Conservation (phyloP, 345 rosid species). For the Noccaea caerulescens region DNA sequence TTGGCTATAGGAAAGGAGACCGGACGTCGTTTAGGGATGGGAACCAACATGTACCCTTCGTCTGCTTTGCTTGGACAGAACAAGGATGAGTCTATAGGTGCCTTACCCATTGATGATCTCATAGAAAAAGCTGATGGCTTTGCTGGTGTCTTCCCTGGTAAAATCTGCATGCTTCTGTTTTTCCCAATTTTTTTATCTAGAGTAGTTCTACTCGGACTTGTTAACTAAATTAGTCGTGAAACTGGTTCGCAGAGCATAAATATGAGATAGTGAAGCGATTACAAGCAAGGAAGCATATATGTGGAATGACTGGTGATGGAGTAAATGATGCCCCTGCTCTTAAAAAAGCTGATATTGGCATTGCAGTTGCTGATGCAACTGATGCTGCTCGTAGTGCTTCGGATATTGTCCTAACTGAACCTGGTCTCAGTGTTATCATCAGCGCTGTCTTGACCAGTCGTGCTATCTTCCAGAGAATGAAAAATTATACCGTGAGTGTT, state of each 20-base stretch:
- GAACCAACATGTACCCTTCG: constrained; percentile 99
- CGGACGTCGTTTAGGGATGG: constrained; percentile 98
- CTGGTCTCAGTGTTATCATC: constrained; percentile 97
- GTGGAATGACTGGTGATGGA: constrained; percentile 99
- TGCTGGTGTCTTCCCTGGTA: constrained; percentile 99
- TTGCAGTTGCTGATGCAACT: constrained; percentile 99
- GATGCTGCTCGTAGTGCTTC: constrained; percentile 99
- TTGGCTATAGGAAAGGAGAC: constrained; percentile 98
- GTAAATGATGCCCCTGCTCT: constrained; percentile 99
- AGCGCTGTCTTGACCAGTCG: constrained; percentile 98
- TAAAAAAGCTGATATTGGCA: constrained; percentile 98
- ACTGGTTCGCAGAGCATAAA: constrained; percentile 74
- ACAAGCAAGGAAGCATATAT: constrained; percentile 96
- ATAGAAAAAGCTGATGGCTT: constrained; percentile 99
- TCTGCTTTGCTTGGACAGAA: constrained; percentile 93
- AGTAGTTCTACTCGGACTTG: not conserved
- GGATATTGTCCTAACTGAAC: constrained; percentile 94
- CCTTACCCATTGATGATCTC: constrained; percentile 92
- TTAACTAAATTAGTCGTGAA: constrained; percentile 8
- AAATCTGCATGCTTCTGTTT: not conserved
- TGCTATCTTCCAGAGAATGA: constrained; percentile 98
- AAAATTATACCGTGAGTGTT: constrained; percentile 82
- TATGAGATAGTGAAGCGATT: constrained; percentile 94
- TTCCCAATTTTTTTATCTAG: not conserved
- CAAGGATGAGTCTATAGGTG: constrained; percentile 90